Conservation (phyloP, 495 filamentous ascomycete species). For the Tuber melanosporum region DNA sequence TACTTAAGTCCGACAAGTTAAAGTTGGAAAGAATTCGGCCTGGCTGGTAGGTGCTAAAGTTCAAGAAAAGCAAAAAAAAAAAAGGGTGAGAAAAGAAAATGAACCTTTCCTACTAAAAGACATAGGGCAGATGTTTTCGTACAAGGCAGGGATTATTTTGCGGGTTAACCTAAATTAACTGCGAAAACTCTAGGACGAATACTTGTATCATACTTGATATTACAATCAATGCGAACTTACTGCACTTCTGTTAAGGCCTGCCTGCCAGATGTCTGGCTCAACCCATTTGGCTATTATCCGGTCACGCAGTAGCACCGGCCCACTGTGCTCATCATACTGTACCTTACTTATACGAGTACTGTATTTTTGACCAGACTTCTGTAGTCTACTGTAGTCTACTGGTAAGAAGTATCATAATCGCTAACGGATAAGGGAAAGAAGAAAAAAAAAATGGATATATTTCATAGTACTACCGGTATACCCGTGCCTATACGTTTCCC, state of each 20-base stretch:
- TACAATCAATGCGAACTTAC: not conserved
- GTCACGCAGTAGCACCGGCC: not conserved
- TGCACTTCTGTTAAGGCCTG: not conserved
- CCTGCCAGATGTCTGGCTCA: not conserved
- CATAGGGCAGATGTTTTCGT: too few species aligned
- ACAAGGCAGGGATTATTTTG: too few species aligned
- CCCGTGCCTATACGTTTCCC: not conserved
- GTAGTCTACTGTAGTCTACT: not conserved
- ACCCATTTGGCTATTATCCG: not conserved
- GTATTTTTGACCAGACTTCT: too few species aligned
- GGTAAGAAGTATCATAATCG: not conserved
- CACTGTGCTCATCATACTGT: too few species aligned
- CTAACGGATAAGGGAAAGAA: too few species aligned
- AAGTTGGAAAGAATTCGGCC: not conserved
- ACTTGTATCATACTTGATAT: not conserved
- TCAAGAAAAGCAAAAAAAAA: not conserved
- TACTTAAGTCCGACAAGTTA: not conserved
- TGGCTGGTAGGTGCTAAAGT: not conserved
- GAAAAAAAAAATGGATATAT: too few species aligned
- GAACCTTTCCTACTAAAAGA: not conserved
- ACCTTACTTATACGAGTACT: not conserved
- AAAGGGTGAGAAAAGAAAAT: not conserved
- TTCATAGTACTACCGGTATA: too few species aligned
- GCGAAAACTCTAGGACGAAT: too few species aligned
- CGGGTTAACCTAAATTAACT: too few species aligned